Evolutionary conservation across 225 moss, liverwort and hornwort species (phyloP).

Genomic region (Pleurozium schreberi): DNA sequence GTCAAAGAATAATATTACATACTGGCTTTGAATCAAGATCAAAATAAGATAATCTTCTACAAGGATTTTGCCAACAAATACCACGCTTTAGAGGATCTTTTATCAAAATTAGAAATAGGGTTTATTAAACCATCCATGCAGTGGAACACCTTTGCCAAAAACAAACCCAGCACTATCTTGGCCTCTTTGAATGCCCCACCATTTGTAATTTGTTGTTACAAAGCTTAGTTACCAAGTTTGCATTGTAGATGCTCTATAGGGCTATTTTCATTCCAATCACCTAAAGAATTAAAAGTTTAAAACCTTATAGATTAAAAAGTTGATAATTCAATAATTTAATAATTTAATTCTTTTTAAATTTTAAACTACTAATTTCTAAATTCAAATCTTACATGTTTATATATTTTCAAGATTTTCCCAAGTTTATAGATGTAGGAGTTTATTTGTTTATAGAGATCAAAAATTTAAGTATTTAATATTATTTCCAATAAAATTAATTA

Average conservation of each 20-base stretch:
- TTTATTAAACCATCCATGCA: rapidly evolving
- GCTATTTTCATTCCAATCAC: not conserved
- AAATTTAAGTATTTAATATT: not conserved
- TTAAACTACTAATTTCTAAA: not conserved
- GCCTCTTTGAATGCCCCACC: rapidly evolving
- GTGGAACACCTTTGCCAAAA: rapidly evolving
- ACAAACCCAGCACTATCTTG: rapidly evolving
- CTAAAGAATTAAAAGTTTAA: not conserved
- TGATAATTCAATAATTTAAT: not conserved
- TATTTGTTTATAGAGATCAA: too few relatives aligned
- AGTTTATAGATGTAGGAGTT: not conserved
- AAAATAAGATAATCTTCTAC: not conserved
- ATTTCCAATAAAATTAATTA: too few relatives aligned
- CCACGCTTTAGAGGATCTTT: not conserved
- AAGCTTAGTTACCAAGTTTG: rapidly evolving
- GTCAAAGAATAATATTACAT: not conserved
- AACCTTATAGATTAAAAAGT: not conserved
- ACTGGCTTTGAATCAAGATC: not conserved
- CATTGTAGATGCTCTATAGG: not conserved
- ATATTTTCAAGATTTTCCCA: not conserved
- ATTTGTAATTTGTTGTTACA: not conserved
- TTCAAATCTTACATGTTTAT: too few relatives aligned
- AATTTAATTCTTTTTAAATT: too few relatives aligned
- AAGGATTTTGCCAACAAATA: not conserved
- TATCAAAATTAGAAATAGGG: not conserved